These are phyloP conservation scores for Styphnolobium japonicum DNA, from an alignment of 306 rosid genomes.

Conservation along the genomic window DNA sequence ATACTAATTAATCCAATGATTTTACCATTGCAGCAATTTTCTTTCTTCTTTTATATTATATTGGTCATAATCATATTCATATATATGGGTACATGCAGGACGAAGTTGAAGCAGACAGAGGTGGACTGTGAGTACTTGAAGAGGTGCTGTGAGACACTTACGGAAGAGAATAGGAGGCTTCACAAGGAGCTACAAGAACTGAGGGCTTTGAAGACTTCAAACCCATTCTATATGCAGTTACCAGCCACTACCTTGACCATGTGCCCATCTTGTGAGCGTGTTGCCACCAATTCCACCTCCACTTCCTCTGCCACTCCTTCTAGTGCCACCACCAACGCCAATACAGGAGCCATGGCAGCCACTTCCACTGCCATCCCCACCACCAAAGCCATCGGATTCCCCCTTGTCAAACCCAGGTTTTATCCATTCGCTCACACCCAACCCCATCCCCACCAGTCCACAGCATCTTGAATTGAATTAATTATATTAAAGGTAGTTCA, in stretches of 20 bases:
- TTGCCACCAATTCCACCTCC: conserved; percentile 33
- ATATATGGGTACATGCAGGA: conserved; percentile 30
- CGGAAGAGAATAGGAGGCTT: conserved; percentile 52
- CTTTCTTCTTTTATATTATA: too few species aligned
- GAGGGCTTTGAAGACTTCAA: conserved; percentile 50
- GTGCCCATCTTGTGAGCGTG: conserved; percentile 62
- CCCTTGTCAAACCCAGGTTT: conserved; percentile 29
- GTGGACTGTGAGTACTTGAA: conserved; percentile 56
- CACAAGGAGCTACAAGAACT: conserved; percentile 59
- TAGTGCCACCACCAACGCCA: neutral
- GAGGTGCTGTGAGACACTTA: conserved; percentile 51
- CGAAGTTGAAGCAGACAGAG: conserved; percentile 63
- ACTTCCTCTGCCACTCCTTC: too few species aligned
- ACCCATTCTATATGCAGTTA: conserved; percentile 51
- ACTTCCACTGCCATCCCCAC: neutral
- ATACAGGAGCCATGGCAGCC: neutral
- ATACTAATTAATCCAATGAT: neutral
- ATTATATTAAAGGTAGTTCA: neutral
- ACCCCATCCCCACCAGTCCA: conserved; percentile 28
- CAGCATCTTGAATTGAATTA: conserved; percentile 22
- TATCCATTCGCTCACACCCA: conserved; percentile 35
- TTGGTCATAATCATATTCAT: too few species aligned
- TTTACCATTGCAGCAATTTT: too few species aligned
- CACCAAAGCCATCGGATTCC: conserved; percentile 27
- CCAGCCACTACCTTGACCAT: conserved; percentile 60